Base-by-base conservation (phyloP, 352 stramenopile species). In the Globisporangium acanthophoron region DNA sequence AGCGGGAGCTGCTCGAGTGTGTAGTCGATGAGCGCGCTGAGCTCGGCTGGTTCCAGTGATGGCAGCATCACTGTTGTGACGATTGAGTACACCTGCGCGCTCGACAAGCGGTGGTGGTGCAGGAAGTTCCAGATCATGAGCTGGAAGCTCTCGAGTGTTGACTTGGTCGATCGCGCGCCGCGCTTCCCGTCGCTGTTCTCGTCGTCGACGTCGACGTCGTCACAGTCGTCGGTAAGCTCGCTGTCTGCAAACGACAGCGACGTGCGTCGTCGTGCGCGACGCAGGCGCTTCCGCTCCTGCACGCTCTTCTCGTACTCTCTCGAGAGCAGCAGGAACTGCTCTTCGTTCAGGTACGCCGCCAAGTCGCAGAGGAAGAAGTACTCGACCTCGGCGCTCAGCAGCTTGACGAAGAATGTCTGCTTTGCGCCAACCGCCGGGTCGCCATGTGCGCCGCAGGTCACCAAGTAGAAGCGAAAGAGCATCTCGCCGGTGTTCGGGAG, bases 291-390 rank as follows among this genome's bases (percentile, higher is more conserved):
- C 0, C 76, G 67, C 29, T 69, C 69, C 18, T 64, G 62, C 5
- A 70, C 67, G 52, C 75, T 65, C 56, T 85, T 89, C 53, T 87
- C 75, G 43, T 74, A 89, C 57, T 87, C 77, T 50, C 78, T 83
- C 1, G 77, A 76, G 15, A 89, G 45, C 37, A 88, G 45, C n/a
- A 69, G 67, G 72, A 78, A 90, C 43, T 90, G 80, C 16, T 86
- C 73, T 24, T 87, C 71, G 5, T 67, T 87, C 44, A 90, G 33
- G 51, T 80, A 87, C 0, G 55, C 62, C 0, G 78, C 76, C 8
- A 90, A 44, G 43, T 90, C 80, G 31, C 69, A 85, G 18, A 90
- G 54, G 54, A 90, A 90, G 52, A 87, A 84, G 31, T 81, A 90
- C 43, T 88, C 80, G 59, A 85, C 86, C 41, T 88, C 76, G 3